Base-by-base conservation (phyloP, 257 asterid species). In the Salvia hispanica region DNA sequence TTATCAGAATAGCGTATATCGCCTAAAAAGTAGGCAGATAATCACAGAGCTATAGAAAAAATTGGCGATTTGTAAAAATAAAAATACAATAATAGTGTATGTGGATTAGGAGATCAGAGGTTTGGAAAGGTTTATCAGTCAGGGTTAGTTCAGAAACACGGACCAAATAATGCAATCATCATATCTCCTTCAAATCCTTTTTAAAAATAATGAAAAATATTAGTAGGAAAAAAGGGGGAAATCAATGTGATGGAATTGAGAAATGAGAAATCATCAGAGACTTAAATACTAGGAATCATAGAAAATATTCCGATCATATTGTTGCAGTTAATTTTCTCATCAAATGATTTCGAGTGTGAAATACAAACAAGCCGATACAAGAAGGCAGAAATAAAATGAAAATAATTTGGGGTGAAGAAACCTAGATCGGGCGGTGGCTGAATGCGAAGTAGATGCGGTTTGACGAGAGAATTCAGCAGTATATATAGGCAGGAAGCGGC, bases 111-210 rank as follows among this genome's bases (percentile, higher is more conserved):
- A 82, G 84, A 83, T 86, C 93, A 86, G 93, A 83, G 77, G 9
- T 61, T 83, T 80, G 89, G 84, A 77, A 58, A 77, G 25, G 67
- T 2, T 46, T 77, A 25, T 82, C 95, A 62, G 82, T 83, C 91
- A 84, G 72, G 55, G 63, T 70, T 45, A 36, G 66, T 77, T 87
- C 95, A 82, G 95, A 84, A 87, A 87, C 95, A 87, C 90, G 90
- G 95, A 87, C 90, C 95, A 87, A 77, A 42, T 64, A 9, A 2
- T 39, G 6, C 55, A 39, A 60, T 82, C 95, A 75, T 87, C 95
- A 87, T 34, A 36, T 86, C 83, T 76, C 81, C 80, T 36, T 1
- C 11, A 52, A 25, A 25, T 25, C 62, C 50, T 63, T 55, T 39
- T 56, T 21, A 4, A 3, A 12, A 28, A 12, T 15, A 4, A 6